These are phyloP conservation scores for Prunus davidiana DNA, from an alignment of 306 rosid genomes.

Conservation along the genomic window DNA sequence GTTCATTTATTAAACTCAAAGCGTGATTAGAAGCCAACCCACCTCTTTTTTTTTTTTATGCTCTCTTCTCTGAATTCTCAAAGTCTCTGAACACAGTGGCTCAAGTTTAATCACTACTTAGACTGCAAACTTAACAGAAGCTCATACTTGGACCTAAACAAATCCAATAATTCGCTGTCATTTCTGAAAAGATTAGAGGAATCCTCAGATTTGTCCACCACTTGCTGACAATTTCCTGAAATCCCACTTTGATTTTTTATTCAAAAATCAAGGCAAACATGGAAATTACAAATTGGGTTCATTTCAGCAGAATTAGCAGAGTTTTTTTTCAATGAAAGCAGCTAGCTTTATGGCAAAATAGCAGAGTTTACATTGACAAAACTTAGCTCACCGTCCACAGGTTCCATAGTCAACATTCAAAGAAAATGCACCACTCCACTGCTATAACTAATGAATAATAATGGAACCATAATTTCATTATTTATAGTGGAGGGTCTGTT, in stretches of 20 bases:
- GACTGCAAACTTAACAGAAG: neutral
- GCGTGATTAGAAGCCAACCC: slow-evolving; percentile 47
- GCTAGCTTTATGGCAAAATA: neutral
- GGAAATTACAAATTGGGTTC: slow-evolving; percentile 6
- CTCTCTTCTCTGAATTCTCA: neutral
- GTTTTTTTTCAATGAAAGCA: slow-evolving; percentile 1
- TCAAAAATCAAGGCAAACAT: neutral
- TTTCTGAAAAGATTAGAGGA: slow-evolving; percentile 30
- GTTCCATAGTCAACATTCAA: slow-evolving; percentile 20
- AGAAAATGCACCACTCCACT: neutral
- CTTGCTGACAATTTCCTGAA: slow-evolving; percentile 40
- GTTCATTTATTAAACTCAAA: slow-evolving; percentile 27
- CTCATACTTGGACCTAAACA: slow-evolving; percentile 28
- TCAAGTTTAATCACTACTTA: slow-evolving; percentile 5
- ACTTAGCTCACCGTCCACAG: slow-evolving; percentile 5
- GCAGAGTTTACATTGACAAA: slow-evolving; percentile 17
- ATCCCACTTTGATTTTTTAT: slow-evolving; percentile 29
- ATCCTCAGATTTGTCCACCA: slow-evolving; percentile 40
- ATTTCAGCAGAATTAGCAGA: neutral
- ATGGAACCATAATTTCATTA: neutral
- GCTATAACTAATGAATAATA: neutral
- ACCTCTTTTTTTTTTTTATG: neutral
- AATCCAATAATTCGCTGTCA: slow-evolving; percentile 48
- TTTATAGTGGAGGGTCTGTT: neutral
- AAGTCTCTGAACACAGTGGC: neutral